phyloP scores from a whole-genome alignment of 352 stramenopile species.

The Globisporangium iwayamae region DNA sequence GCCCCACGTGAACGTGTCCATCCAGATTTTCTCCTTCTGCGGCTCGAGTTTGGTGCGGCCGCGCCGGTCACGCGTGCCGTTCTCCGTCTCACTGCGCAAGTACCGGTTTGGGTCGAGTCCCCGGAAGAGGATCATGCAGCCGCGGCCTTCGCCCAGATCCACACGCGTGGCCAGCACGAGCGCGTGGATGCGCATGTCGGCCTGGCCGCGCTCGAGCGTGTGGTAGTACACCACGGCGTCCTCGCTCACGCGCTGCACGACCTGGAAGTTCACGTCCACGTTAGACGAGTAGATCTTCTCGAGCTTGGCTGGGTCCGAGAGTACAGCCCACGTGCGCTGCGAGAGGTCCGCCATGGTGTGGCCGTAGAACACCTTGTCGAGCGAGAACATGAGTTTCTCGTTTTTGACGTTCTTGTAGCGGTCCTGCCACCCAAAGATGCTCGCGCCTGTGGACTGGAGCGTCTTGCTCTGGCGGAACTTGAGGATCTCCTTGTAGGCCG shows the following conservation, averaged over 20 bases:
- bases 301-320: constrained; percentile 42
- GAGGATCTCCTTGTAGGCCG: constrained; percentile 44
- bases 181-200: constrained; percentile 51
- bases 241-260: constrained; percentile 55
- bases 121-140: constrained; percentile 51
- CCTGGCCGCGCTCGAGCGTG: constrained; percentile 48
- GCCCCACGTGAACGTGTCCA: constrained; percentile 69
- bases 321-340: constrained; percentile 38
- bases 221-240: constrained; percentile 69
- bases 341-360: constrained; percentile 36
- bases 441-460: constrained; percentile 48
- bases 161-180: constrained; percentile 62
- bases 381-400: constrained; percentile 59
- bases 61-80: constrained; percentile 42
- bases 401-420: constrained; percentile 37
- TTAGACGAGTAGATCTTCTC: constrained; percentile 49
- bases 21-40: constrained; percentile 56
- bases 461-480: constrained; percentile 45
- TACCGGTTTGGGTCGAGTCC: constrained; percentile 55
- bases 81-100: constrained; percentile 44
- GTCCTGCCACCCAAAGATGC: constrained; percentile 66
- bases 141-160: constrained; percentile 32
- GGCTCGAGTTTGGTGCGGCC: constrained; percentile 49
- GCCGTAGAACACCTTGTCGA: constrained; percentile 59
- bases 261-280: constrained; percentile 55